Evolutionary conservation across 106 monocot species (phyloP).

Genomic region (Amphibolis antarctica): DNA sequence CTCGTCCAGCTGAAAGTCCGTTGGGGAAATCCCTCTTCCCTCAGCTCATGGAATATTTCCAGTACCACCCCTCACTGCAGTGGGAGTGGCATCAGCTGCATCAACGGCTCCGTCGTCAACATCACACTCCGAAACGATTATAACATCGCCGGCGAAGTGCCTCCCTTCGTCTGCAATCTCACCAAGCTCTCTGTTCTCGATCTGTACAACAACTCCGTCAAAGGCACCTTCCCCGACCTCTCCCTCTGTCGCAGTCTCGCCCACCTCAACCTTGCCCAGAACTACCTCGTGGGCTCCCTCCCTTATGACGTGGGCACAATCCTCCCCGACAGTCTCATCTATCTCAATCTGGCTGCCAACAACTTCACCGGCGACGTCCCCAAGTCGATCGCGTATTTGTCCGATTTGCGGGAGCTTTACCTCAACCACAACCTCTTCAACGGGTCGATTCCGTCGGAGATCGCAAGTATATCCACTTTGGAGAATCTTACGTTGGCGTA

Average conservation of each 20-base stretch:
- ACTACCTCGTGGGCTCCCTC: conserved; percentile 35
- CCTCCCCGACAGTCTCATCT: neutral
- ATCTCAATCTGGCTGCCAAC: conserved; percentile 8
- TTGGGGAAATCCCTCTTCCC: too few relatives aligned
- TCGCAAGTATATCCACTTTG: conserved; percentile 23
- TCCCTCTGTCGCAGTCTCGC: conserved; percentile 2
- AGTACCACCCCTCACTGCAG: too few relatives aligned
- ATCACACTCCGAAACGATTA: too few relatives aligned
- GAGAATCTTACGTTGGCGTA: conserved; percentile 28
- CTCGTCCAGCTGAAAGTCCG: too few relatives aligned
- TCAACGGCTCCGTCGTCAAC: too few relatives aligned
- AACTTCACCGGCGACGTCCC: conserved; percentile 33
- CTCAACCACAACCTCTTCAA: conserved; percentile 39
- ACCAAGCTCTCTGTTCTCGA: neutral
- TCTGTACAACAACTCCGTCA: conserved; percentile 20
- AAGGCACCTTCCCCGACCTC: conserved; percentile 7
- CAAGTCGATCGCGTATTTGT: conserved; percentile 18
- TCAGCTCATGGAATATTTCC: too few relatives aligned
- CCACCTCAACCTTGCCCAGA: conserved; percentile 12
- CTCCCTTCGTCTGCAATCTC: too few relatives aligned
- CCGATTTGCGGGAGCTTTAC: conserved; percentile 10
- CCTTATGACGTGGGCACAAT: neutral
- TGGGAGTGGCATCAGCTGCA: too few relatives aligned
- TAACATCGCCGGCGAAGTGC: too few relatives aligned
- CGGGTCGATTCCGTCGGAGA: conserved; percentile 33